A percentile compares a stretch with the other conserved stretches of the same genome.
Evolutionary conservation across 148 eudicot genomes (phyloP).

Genomic region (Tetragonia tetragonoides): DNA sequence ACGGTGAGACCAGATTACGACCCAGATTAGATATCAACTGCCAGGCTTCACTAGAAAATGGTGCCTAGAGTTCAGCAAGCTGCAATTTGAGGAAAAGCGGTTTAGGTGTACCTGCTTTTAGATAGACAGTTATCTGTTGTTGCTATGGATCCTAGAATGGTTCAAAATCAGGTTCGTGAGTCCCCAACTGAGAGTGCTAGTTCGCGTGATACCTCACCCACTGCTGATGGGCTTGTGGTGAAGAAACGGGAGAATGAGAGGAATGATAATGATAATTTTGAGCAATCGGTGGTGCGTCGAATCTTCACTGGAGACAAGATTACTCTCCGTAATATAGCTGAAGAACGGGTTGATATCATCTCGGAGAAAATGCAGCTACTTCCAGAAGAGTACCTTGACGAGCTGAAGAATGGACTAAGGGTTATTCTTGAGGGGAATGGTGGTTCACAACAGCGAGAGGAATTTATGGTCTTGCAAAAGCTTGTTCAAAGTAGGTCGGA

Average conservation of each 20-base stretch:
- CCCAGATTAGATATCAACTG: not conserved
- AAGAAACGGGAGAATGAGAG: constrained; percentile 67
- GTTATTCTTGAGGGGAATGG: constrained; percentile 55
- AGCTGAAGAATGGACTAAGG: constrained; percentile 45
- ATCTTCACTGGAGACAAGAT: constrained; percentile 72
- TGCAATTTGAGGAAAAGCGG: not conserved
- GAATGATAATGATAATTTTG: constrained; percentile 73
- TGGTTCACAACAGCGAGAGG: constrained; percentile 51
- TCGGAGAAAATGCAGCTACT: constrained; percentile 49
- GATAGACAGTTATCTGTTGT: not conserved
- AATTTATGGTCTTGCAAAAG: constrained; percentile 46
- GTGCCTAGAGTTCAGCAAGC: not conserved
- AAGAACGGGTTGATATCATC: constrained; percentile 52
- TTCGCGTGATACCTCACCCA: constrained; percentile 91
- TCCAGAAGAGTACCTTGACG: constrained; percentile 46
- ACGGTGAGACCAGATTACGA: not conserved
- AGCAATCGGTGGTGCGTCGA: constrained; percentile 72
- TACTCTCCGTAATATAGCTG: constrained; percentile 51
- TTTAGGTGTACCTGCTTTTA: not conserved
- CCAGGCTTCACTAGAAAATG: not conserved
- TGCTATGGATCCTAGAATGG: constrained; percentile 50
- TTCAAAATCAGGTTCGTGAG: constrained; percentile 58
- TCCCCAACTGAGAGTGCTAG: constrained; percentile 96
- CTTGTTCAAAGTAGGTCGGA: constrained; percentile 54
- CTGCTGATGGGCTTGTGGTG: constrained; percentile 59